These are phyloP conservation scores for Pichia sp. DNA, from an alignment of 1,139 yeast species.

Conservation along the genomic window DNA sequence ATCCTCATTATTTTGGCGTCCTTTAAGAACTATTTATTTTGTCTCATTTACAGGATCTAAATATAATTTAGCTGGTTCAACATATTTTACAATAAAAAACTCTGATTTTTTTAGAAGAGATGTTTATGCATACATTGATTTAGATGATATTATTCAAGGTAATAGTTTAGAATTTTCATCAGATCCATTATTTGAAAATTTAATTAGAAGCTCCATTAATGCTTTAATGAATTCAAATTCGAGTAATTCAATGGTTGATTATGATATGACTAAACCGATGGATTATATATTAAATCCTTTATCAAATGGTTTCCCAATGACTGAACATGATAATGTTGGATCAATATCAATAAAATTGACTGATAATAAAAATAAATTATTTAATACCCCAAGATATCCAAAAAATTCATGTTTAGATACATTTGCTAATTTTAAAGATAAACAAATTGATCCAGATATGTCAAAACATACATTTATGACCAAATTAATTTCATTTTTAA, in stretches of 20 bases:
- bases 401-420: constrained; percentile 59
- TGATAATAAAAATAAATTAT: background rate
- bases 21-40: constrained; percentile 76
- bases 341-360: constrained; percentile 52
- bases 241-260: constrained; percentile 27
- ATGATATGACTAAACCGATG: constrained; percentile 18
- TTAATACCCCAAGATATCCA: constrained; percentile 37
- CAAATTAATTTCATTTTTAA: constrained; percentile 47
- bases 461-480: constrained; percentile 52
- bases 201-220: constrained; percentile 38
- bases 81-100: constrained; percentile 68
- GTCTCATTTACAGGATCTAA: constrained; percentile 83
- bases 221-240: constrained; percentile 36
- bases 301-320: constrained; percentile 68
- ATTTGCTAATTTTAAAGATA: constrained; percentile 46
- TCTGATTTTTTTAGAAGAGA: constrained; percentile 48
- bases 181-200: constrained; percentile 56
- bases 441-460: constrained; percentile 51
- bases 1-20: constrained; percentile 69
- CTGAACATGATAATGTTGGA: constrained; percentile 62
- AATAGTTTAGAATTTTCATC: constrained; percentile 51
- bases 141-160: constrained; percentile 70
- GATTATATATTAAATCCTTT: constrained; percentile 28
- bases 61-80: constrained; percentile 78
- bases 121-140: constrained; percentile 70